Evolutionary conservation across 495 filamentous ascomycete species (phyloP).

Genomic region (Symbiotaphrina buchneri): DNA sequence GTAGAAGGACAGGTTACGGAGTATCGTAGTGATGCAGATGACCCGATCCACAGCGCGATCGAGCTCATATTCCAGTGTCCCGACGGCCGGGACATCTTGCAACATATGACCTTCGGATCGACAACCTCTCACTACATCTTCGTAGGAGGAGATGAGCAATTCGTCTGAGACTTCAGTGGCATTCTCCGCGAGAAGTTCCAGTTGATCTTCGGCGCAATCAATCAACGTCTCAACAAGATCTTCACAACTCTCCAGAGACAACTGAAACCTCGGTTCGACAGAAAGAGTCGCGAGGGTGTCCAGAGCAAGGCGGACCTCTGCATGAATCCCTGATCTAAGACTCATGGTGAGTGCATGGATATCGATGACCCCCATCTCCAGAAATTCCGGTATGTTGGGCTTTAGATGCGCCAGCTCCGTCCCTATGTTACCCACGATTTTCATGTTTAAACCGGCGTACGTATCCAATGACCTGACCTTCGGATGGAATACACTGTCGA

Average conservation of each 20-base stretch:
- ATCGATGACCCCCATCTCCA: constrained; percentile 71
- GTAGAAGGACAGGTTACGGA: constrained; percentile 79
- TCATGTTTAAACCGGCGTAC: constrained; percentile 41
- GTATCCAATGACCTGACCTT: constrained; percentile 33
- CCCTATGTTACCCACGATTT: constrained; percentile 35
- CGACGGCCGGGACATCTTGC: constrained; percentile 47
- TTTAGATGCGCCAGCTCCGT: constrained; percentile 36
- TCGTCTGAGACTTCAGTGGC: constrained; percentile 65
- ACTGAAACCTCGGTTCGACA: constrained; percentile 30
- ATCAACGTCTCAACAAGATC: constrained; percentile 73
- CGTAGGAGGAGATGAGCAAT: constrained; percentile 61
- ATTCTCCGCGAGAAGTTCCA: constrained; percentile 57
- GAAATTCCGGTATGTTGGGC: constrained; percentile 49
- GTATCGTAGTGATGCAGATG: constrained; percentile 75
- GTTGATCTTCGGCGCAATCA: constrained; percentile 76
- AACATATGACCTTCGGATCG: constrained; percentile 45
- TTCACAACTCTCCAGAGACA: constrained; percentile 55
- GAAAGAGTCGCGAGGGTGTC: constrained; percentile 62
- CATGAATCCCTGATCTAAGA: constrained; percentile 76
- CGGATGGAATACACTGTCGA: too few relatives aligned
- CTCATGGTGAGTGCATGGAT: constrained; percentile 80
- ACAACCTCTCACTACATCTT: constrained; percentile 63
- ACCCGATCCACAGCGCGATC: constrained; percentile 72
- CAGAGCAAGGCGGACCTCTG: constrained; percentile 68
- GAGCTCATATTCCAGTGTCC: constrained; percentile 56